Evolutionary conservation across 208 protist genomes (phyloP).

Genomic region (Crithidia thermophila): DNA sequence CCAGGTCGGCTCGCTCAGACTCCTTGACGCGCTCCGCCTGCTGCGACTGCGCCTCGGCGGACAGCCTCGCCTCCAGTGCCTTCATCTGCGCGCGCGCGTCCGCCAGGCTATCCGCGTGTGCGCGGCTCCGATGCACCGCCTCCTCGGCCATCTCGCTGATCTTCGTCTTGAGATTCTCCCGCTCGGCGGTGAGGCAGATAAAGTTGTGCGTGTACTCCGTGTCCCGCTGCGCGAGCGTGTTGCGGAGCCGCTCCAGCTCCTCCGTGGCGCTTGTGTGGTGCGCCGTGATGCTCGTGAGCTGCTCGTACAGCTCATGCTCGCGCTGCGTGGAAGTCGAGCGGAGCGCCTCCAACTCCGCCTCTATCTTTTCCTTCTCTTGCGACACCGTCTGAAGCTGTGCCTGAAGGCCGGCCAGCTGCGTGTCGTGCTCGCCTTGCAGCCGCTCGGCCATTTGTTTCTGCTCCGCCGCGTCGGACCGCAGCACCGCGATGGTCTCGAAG

Average conservation of each 20-base stretch:
- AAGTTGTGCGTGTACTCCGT: constrained; percentile 74
- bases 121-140: constrained; percentile 29
- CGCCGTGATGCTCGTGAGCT: constrained; percentile 81
- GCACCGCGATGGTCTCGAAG: constrained; percentile 72
- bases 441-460: constrained; percentile 41
- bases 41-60: constrained; percentile 33
- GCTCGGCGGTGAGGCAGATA: constrained; percentile 80
- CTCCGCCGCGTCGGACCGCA: constrained; percentile 59
- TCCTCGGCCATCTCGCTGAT: constrained; percentile 54
- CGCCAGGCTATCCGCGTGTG: constrained; percentile 46
- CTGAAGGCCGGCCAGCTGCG: constrained; percentile 30
- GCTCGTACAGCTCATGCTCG: constrained; percentile 69
- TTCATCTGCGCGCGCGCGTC: constrained; percentile 48
- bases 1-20: constrained; percentile 49
- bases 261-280: constrained; percentile 58
- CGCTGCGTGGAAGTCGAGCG: constrained; percentile 29
- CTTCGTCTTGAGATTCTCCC: constrained; percentile 66
- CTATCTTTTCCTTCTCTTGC: constrained; percentile 27
- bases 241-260: constrained; percentile 52
- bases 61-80: constrained; percentile 35
- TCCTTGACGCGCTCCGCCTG: constrained; percentile 36
- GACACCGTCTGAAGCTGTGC: constrained; percentile 30
- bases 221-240: constrained; percentile 54
- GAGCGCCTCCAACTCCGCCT: constrained; percentile 34
- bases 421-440: constrained; percentile 28